Percentiles rank a stretch among this genome's conserved stretches.
phyloP scores from a whole-genome alignment of 2,329 filamentous ascomycete genomes.

The Exophiala bonariae region DNA sequence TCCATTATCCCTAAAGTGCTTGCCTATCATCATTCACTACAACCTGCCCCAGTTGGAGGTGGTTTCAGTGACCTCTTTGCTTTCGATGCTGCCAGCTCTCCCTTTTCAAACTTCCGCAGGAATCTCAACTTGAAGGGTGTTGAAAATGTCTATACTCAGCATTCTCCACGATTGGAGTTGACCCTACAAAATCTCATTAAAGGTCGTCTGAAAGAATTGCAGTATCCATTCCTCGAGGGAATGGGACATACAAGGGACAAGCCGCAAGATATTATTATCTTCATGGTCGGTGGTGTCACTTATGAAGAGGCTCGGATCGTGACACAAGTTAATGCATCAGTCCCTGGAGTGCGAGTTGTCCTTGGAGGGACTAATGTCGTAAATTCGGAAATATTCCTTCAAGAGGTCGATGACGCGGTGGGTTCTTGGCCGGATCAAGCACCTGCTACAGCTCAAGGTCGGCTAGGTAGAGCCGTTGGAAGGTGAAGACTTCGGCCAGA shows the following conservation, averaged over 20 bases:
- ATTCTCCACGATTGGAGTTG: conserved; percentile 81
- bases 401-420: conserved; percentile 88
- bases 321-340: conserved; percentile 88
- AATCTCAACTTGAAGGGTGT: conserved; percentile 80
- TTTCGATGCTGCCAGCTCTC: conserved; percentile 69
- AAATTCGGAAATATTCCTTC: conserved; percentile 83
- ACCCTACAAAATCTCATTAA: conserved; percentile 94
- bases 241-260: conserved; percentile 86
- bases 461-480: conserved; percentile 51
- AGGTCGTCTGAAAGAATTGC: conserved; percentile 77
- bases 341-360: conserved; percentile 84
- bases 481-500: too few relatives aligned
- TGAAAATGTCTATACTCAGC: conserved; percentile 98
- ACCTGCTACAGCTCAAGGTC: conserved; percentile 60
- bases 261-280: conserved; percentile 93
- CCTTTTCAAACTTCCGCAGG: conserved; percentile 84
- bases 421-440: conserved; percentile 76
- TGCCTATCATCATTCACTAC: conserved; percentile 81
- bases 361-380: conserved; percentile 85
- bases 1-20: conserved; percentile 80
- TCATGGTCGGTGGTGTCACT: conserved; percentile 89
- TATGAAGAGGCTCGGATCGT: conserved; percentile 98
- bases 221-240: conserved; percentile 92
- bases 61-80: conserved; percentile 84
- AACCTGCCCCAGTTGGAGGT: conserved; percentile 70